Base-by-base conservation (phyloP, 805 yeast species). In the Diddensiella transvaalensis region DNA sequence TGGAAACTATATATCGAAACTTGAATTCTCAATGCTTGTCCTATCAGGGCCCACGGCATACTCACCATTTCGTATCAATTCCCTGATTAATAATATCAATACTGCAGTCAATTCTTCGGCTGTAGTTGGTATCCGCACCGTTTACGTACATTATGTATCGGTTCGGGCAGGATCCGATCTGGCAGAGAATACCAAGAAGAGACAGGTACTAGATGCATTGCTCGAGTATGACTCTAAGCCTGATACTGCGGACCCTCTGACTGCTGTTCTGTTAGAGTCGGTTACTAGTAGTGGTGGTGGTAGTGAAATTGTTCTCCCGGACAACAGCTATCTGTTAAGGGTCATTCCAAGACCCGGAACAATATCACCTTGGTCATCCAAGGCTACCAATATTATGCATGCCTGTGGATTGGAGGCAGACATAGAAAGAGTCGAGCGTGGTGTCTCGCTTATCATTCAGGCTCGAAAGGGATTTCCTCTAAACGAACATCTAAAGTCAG, bases 331-430 rank as follows among this genome's bases (percentile, higher is more conserved):
- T 53, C 70, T 89, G 55, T 69, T 91, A 41, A 77, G 95, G 64
- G 76, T 93, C 45, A 74, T 89, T 45, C 99, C 99, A 39, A 80
- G 98, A 67, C 73, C 89, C 4, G 99, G 99, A 52, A 93, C 99
- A 10, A 91, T 93, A 56, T 90, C 98, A 22, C 98, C 99, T 29
- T 93, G 99, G 99, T 87, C 96, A 6, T 90, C 98, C 11, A 93
- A 93, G 71, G 99, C 99, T 22, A 90, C 99, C 36, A 91, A 93
- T 69, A 93, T 93, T 57, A 78, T 90, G 45, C 79, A 82, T 48
- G 95, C 87, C 48, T 87, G 96, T 70, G 96, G 96, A 6, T 75
- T 93, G 52, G 77, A 74, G 33, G 73, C 75, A 17, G 77, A 75
- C 52, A 74, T 93, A 42, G 87, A 80, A 61, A 79, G 98, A 60